phyloP scores from a whole-genome alignment of 2,329 filamentous ascomycete genomes.

The Penicillium vulpinum region DNA sequence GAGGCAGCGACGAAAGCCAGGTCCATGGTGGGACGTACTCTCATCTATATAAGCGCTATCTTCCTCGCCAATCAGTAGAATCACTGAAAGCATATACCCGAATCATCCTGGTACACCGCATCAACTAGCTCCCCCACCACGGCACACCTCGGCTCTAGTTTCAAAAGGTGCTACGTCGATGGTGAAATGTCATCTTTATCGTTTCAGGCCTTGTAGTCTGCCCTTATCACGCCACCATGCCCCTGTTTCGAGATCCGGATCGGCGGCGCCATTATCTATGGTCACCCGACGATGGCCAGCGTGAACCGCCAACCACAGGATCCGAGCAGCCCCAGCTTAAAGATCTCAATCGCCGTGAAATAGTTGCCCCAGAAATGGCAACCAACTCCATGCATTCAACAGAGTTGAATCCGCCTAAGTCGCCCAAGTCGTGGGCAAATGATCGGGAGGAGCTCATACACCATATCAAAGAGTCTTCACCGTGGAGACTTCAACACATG shows the following conservation, averaged over 20 bases:
- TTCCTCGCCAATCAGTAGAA: conserved; percentile 19
- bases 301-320: conserved; percentile 13
- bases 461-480: conserved; percentile 77
- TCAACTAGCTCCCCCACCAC: conserved; percentile 20
- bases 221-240: conserved; percentile 31
- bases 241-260: conserved; percentile 38
- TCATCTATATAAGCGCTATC: conserved; percentile 4
- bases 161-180: conserved; percentile 13
- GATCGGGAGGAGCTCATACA: conserved; percentile 80
- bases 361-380: conserved; percentile 15
- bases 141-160: conserved; percentile 14
- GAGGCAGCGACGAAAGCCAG: background rate
- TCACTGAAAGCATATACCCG: conserved; percentile 14
- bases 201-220: conserved; percentile 17
- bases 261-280: conserved; percentile 30
- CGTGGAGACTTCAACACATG: conserved; percentile 68
- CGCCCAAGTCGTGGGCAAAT: conserved; percentile 31
- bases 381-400: conserved; percentile 13
- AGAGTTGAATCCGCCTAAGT: conserved; percentile 17
- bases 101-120: conserved; percentile 24
- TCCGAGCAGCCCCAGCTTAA: conserved; percentile 17
- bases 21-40: background rate
- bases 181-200: conserved; percentile 28
- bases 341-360: conserved; percentile 8
- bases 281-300: conserved; percentile 24